Conservation (phyloP, 371 early-diverging fungal species). For the Mortierella sp. region DNA sequence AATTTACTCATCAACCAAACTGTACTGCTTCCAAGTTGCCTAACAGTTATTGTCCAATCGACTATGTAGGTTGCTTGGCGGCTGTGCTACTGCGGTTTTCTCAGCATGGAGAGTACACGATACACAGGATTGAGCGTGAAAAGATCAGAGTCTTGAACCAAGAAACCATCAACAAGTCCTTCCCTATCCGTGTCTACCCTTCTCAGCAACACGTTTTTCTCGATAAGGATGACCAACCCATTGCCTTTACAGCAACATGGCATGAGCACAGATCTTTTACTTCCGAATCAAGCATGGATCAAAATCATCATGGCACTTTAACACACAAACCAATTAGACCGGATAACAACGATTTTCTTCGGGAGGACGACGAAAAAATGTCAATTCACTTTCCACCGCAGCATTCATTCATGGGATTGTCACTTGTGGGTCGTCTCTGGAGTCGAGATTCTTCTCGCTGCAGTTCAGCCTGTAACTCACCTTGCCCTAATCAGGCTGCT, state of each 20-base stretch:
- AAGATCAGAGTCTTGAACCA: constrained; percentile 26
- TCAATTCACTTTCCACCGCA: constrained; percentile 9
- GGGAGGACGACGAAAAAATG: constrained; percentile 9
- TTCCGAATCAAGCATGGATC: background rate
- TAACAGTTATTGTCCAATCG: background rate
- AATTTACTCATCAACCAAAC: background rate
- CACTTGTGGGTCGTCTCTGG: constrained; percentile 24
- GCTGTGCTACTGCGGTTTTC: constrained; percentile 22
- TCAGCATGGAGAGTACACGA: background rate
- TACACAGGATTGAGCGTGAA: constrained; percentile 4
- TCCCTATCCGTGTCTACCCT: constrained; percentile 45
- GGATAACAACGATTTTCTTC: background rate
- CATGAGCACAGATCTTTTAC: background rate
- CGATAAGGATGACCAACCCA: constrained; percentile 11
- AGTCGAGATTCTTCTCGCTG: constrained; percentile 25
- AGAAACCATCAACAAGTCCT: constrained; percentile 26
- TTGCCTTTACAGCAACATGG: background rate
- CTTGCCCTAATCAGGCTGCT: constrained; percentile 19
- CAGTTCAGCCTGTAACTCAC: constrained; percentile 15
- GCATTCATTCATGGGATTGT: constrained; percentile 22
- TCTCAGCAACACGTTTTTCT: constrained; percentile 21
- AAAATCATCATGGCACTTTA: background rate
- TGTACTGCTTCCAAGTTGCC: background rate
- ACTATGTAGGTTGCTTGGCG: constrained; percentile 31
- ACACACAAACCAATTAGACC: background rate